Evolutionary conservation across 208 protist genomes (phyloP), one percentile per base, ranked within the genome.

Genomic region (Spironucleus salmonicida): DNA sequence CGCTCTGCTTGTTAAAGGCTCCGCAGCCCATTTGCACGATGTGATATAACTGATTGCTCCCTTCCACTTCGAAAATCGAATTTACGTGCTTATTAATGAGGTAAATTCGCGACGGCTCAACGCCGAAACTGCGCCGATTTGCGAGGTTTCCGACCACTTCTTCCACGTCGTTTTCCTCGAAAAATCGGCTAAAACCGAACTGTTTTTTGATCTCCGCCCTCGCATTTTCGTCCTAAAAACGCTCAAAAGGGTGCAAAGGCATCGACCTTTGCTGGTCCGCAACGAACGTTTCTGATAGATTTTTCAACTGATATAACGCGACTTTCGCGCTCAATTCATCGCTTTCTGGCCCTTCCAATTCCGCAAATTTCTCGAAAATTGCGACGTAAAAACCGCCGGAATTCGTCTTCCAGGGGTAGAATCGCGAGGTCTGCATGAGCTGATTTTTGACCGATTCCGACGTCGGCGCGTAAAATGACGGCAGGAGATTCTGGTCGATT

Each of bases 321-420:
- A 15, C 34, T 67, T 13, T 39, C 35, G 15, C 19, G 30, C 23
- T 67, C 61, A 39, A 34, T 19, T n/a, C 19, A 67, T 15, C 19
- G 15, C 23, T 15, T 15, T 15, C 29, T 67, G 15, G 26, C 15
- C 9, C 7, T 38, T 9, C 32, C 11, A 71, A n/a, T 32, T 35
- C 34, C 11, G 23, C 27, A 7, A 45, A 9, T 35, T 42, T 29
- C 64, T 71, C n/a, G 34, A 71, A 15, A 7, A 71, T 32, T 7
- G 19, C 7, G 23, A 71, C 64, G 38, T 57, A 71, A n/a, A 71
- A 71, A 45, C 64, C 64, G 27, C 64, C 64, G 9, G 64, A 42
- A 35, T 71, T 38, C 11, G 13, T n/a, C 11, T 45, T 9, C 64
- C 64, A 71, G 4, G 64, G 64, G 38, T 71, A 71, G 38, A 71